Evolutionary conservation across 2,329 filamentous ascomycete genomes (phyloP).

Genomic region (Neofusicoccum parvum): DNA sequence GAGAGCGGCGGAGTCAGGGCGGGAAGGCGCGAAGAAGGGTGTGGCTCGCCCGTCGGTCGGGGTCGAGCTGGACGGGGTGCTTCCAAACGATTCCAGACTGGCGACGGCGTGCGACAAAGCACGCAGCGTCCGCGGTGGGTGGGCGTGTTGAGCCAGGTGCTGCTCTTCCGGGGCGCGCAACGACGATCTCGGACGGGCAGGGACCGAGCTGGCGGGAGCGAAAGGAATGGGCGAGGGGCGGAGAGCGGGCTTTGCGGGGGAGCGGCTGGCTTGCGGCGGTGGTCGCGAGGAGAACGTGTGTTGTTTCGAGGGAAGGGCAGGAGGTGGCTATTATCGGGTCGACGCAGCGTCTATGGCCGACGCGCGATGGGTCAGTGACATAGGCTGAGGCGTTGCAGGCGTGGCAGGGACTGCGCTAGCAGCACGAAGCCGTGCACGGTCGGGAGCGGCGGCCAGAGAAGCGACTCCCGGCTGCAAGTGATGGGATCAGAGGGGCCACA

Average conservation of each 20-base stretch:
- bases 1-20: conserved; percentile 1
- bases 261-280: background rate
- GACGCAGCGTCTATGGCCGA: background rate
- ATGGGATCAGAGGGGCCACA: background rate
- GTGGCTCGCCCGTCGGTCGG: conserved; percentile 8
- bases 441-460: conserved; percentile 4
- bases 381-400: conserved; percentile 13
- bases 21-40: conserved; percentile 12
- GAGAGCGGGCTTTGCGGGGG: conserved; percentile 1
- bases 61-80: conserved; percentile 4
- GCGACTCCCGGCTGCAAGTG: background rate
- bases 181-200: conserved; percentile 11
- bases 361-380: conserved; percentile 11
- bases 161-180: background rate
- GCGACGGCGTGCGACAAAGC: conserved; percentile 6
- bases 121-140: background rate
- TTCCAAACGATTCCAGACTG: background rate
- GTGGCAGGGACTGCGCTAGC: conserved; percentile 17
- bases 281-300: background rate
- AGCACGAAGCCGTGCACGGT: conserved; percentile 1
- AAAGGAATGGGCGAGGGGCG: conserved; percentile 4
- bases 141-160: background rate
- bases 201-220: conserved; percentile 5
- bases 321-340: conserved; percentile 10
- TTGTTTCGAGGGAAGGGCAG: background rate